Evolutionary conservation across 2,329 filamentous ascomycete genomes (phyloP).

Genomic region (Albophoma yamanashiensis): DNA sequence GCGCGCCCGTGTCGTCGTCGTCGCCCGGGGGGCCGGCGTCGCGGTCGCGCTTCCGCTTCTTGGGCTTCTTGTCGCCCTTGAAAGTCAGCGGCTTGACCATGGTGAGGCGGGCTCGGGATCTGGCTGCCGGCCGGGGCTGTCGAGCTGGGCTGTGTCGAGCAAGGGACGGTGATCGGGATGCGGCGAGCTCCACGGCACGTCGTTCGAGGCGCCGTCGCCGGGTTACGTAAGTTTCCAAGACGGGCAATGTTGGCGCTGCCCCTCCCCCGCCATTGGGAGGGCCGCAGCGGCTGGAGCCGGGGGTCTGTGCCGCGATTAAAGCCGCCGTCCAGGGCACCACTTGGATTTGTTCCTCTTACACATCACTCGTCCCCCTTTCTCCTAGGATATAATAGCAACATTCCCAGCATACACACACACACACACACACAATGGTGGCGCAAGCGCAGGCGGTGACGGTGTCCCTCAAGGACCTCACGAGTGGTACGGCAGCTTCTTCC

Average conservation of each 20-base stretch:
- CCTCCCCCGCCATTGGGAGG: slow-evolving; percentile 1
- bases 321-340: background rate
- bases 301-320: background rate
- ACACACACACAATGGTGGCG: slow-evolving; percentile 28
- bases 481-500: slow-evolving; percentile 29
- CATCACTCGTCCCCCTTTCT: background rate
- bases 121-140: background rate
- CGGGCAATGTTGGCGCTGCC: background rate
- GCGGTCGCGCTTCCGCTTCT: slow-evolving; percentile 73
- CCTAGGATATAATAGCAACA: background rate
- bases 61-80: slow-evolving; percentile 94
- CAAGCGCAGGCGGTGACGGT: slow-evolving; percentile 48
- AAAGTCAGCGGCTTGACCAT: slow-evolving; percentile 90
- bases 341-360: background rate
- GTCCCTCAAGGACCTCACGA: slow-evolving; percentile 48
- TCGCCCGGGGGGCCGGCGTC: slow-evolving; percentile 25
- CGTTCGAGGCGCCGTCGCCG: slow-evolving; percentile 1
- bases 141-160: background rate
- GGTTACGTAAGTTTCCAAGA: slow-evolving; percentile 13
- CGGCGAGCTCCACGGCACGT: slow-evolving; percentile 20
- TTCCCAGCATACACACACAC: background rate
- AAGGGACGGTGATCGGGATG: slow-evolving; percentile 10
- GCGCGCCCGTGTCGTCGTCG: slow-evolving; percentile 28
- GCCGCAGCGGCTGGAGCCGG: background rate
- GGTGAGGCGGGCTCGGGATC: slow-evolving; percentile 7